Base-by-base conservation (phyloP, 768 basidiomycete species). In the Plicaturopsis crispa region DNA sequence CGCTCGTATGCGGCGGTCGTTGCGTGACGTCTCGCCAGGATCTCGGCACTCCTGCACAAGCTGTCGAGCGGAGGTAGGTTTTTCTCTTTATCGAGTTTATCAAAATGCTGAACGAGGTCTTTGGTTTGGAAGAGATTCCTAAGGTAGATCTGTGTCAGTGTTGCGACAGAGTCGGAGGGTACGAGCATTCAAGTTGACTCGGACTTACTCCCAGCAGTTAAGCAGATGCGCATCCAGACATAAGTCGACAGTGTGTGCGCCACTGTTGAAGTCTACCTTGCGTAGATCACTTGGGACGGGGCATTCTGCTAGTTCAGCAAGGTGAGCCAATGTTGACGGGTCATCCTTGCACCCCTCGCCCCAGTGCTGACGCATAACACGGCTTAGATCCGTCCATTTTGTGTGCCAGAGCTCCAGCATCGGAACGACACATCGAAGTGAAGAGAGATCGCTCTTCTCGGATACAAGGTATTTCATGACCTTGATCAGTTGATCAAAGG, bases 321-420 rank as follows among this genome's bases (percentile, higher is more conserved):
- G 24, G 26, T 28, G 38, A 2, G 41, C 47, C 12, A 57, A 31
- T 11, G 48, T 48, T 1, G 45, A 44, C 5, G 42, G 45, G 36
- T 56, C 50, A 14, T 49, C 32, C 5, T 34, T 23, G 20, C 36
- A 35, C 5, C 38, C 41, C 7, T 41, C 36, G 6, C 54, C 56
- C 50, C 49, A 55, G 30, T 55, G 48, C 0, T 37, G 35, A 11
- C 44, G 38, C 11, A 51, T 35, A 7, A 52, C 40, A 1, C 48
- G 47, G 35, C 54, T 48, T 4, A 57, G 35, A 33, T 59, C 56
- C 4, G 58, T 59, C 60, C 56, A 61, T 40, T 55, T 51, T 1
- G 56, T 54, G 33, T 61, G 60, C 57, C 60, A 61, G 0, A 59
- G 35, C 39, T 59, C 50, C 3, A 59, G 55, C 3, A 57, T 24